Percentiles rank a stretch among this genome's conserved stretches.
Evolutionary conservation across 2,329 filamentous ascomycete species (phyloP).

Genomic region (Fusarium coicis): DNA sequence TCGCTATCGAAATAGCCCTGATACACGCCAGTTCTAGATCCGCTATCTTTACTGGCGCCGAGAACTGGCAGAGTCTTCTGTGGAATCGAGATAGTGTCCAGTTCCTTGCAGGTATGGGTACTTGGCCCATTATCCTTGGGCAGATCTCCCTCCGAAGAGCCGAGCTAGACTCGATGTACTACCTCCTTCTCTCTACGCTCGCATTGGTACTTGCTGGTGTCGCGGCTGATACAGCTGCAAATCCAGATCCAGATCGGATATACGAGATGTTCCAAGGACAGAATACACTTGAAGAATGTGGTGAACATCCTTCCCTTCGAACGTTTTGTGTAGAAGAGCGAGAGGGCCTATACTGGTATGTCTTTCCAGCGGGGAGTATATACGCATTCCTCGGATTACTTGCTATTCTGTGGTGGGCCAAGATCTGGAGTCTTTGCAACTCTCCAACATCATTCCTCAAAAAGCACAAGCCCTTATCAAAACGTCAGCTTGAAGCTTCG

Average conservation of each 20-base stretch:
- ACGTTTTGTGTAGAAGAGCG: constrained; percentile 7
- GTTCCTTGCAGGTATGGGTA: neutral
- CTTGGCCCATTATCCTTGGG: constrained; percentile 4
- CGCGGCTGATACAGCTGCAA: neutral
- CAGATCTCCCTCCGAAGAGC: constrained; percentile 5
- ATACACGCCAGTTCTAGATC: neutral
- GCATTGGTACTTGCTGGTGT: neutral
- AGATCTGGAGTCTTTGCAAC: neutral
- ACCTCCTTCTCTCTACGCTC: neutral
- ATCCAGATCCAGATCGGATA: neutral
- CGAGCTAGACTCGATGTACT: constrained; percentile 1
- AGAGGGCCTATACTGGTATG: constrained; percentile 4
- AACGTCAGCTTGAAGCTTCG: neutral
- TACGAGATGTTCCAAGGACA: neutral
- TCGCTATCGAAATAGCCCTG: neutral
- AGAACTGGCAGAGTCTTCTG: neutral
- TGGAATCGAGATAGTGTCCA: constrained; percentile 6
- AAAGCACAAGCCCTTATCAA: neutral
- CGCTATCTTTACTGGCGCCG: neutral
- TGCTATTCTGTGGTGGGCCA: constrained; percentile 5
- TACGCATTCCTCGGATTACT: constrained; percentile 1
- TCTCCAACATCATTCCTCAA: neutral
- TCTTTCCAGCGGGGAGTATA: constrained; percentile 2
- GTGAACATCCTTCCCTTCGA: constrained; percentile 2
- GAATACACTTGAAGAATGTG: constrained; percentile 2